Conservation (phyloP, 1,139 yeast genomes). For the Kluyveromyces marxianus region DNA sequence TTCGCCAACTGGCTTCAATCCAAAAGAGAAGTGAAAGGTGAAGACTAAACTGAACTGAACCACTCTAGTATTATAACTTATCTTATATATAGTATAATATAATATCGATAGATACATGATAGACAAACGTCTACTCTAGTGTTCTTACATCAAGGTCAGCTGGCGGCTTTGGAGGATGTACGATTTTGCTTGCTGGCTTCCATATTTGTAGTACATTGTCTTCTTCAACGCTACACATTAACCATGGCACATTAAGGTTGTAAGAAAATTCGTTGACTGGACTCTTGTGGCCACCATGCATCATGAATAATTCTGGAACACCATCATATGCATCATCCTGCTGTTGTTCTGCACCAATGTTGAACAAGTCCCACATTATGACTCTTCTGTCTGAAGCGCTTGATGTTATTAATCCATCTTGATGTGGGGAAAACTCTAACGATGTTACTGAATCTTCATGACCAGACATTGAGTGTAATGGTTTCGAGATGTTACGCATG, state of each 20-base stretch:
- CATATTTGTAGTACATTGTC: conserved; percentile 73
- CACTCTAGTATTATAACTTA: too few species aligned
- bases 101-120: too few species aligned
- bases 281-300: conserved; percentile 84
- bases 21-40: conserved; percentile 12
- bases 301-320: conserved; percentile 72
- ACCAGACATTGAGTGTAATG: conserved; percentile 67
- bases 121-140: conserved; percentile 13
- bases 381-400: conserved; percentile 67
- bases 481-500: conserved; percentile 39
- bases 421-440: conserved; percentile 63
- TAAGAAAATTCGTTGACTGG: conserved; percentile 65
- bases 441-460: conserved; percentile 64
- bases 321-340: conserved; percentile 79
- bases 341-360: conserved; percentile 71
- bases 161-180: conserved; percentile 25
- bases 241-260: conserved; percentile 63
- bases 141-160: conserved; percentile 12
- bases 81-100: too few species aligned
- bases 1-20: conserved; percentile 72
- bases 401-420: conserved; percentile 65
- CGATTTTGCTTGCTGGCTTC: conserved; percentile 52
- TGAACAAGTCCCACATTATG: conserved; percentile 65
- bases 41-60: too few species aligned
- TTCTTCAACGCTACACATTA: conserved; percentile 65